These are phyloP conservation scores for Rhynchospora breviuscula DNA, from an alignment of 176 grass and related monocot genomes.

Conservation along the genomic window DNA sequence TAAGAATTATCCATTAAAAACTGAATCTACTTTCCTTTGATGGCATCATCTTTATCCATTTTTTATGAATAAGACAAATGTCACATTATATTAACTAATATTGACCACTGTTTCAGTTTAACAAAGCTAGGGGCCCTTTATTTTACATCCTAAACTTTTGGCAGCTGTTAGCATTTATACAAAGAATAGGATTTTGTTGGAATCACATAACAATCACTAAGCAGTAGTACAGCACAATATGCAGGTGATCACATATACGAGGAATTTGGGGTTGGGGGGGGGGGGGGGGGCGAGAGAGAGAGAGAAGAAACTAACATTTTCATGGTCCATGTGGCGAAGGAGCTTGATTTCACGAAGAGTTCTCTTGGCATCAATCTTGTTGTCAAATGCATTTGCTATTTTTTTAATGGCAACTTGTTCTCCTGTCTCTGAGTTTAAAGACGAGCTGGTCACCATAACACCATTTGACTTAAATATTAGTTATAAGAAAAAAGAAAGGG, in stretches of 20 bases:
- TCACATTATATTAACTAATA: neutral
- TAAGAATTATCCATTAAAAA: neutral
- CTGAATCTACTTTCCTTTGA: neutral
- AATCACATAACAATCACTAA: neutral
- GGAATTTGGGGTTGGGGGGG: neutral
- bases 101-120: neutral
- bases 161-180: constrained; percentile 31
- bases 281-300: neutral
- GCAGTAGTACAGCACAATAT: neutral
- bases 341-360: constrained; percentile 98
- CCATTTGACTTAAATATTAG: neutral
- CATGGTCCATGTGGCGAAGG: constrained; percentile 98
- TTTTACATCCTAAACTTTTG: neutral
- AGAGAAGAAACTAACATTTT: constrained; percentile 55
- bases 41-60: neutral
- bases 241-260: neutral
- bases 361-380: constrained; percentile 97
- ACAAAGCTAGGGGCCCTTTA: neutral
- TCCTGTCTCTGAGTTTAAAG: constrained; percentile 83
- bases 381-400: constrained; percentile 99
- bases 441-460: constrained; percentile 45
- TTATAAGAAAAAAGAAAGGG: neutral
- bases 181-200: neutral
- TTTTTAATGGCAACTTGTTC: constrained; percentile 99
- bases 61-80: neutral